Percentiles rank a stretch among this genome's conserved stretches.
Evolutionary conservation across 495 filamentous ascomycete genomes (phyloP).

Genomic region (Hypoxylon trugodes): DNA sequence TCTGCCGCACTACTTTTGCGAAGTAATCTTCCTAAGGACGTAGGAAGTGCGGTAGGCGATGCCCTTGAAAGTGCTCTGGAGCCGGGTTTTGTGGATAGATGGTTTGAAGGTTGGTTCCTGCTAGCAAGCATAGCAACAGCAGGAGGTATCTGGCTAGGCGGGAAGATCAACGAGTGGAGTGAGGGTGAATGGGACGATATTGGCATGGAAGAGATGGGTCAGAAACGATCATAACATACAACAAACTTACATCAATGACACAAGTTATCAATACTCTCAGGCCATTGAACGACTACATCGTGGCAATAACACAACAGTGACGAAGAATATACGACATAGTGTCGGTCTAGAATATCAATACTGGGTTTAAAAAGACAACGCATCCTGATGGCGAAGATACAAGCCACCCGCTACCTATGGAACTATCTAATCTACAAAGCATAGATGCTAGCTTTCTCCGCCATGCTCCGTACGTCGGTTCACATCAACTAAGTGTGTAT

Average conservation of each 20-base stretch:
- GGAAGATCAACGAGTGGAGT: constrained; percentile 60
- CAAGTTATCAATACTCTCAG: constrained; percentile 11
- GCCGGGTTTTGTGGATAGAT: constrained; percentile 76
- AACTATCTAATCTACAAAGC: not conserved
- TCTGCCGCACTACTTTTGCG: constrained; percentile 75
- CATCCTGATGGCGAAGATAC: not conserved
- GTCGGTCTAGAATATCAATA: too few relatives aligned
- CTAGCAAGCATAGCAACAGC: constrained; percentile 67
- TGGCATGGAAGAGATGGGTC: constrained; percentile 74
- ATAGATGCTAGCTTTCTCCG: not conserved
- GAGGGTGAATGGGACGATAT: constrained; percentile 73
- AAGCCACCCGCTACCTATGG: too few relatives aligned
- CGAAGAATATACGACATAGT: too few relatives aligned
- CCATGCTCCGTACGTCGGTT: not conserved
- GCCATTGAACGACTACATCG: not conserved
- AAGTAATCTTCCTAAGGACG: constrained; percentile 74
- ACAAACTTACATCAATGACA: constrained; percentile 12
- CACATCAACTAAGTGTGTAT: not conserved
- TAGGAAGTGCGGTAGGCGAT: constrained; percentile 74
- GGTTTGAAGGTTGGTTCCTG: constrained; percentile 87
- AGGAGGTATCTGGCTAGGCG: constrained; percentile 72
- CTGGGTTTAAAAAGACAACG: not conserved
- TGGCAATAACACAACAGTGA: not conserved
- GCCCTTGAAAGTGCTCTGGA: constrained; percentile 76
- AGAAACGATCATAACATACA: constrained; percentile 60